phyloP scores from a whole-genome alignment of 148 eudicot species.

The Bassia scoparia region DNA sequence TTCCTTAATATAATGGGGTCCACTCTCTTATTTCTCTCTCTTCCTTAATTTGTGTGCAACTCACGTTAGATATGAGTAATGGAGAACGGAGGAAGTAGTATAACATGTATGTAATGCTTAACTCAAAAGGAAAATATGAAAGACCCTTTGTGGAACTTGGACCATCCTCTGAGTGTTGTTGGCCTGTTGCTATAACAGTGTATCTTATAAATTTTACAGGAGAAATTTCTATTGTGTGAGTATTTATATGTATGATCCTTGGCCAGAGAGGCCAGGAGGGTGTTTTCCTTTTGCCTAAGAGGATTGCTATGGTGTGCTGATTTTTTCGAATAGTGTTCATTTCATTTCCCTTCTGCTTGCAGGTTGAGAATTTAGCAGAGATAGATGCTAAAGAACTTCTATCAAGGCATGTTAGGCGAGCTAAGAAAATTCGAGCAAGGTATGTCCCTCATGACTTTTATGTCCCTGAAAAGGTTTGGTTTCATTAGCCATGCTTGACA shows the following conservation, averaged over 20 bases:
- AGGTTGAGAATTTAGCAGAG: constrained; percentile 42
- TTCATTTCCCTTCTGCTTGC: constrained; percentile 18
- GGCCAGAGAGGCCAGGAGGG: background rate
- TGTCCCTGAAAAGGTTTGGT: background rate
- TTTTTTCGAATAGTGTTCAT: constrained; percentile 23
- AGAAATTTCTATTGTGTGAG: too few species aligned
- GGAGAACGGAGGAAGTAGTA: too few species aligned
- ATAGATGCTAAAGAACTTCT: constrained; percentile 43
- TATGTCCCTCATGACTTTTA: constrained; percentile 13
- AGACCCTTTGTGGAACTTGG: too few species aligned
- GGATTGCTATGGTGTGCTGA: background rate
- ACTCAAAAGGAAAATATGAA: too few species aligned
- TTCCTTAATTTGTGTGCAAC: too few species aligned
- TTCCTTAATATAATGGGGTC: too few species aligned
- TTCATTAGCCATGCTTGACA: constrained; percentile 4
- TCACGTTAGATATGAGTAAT: too few species aligned
- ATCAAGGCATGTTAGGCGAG: constrained; percentile 55
- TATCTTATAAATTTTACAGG: too few species aligned
- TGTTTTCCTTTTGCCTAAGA: background rate
- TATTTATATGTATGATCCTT: background rate
- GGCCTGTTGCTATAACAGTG: too few species aligned
- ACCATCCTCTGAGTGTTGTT: too few species aligned
- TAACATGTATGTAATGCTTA: too few species aligned
- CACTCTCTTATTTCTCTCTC: too few species aligned
- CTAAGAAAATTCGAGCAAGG: constrained; percentile 63